Conservation (phyloP, 768 basidiomycete genomes). For the Lactarius evosmus region DNA sequence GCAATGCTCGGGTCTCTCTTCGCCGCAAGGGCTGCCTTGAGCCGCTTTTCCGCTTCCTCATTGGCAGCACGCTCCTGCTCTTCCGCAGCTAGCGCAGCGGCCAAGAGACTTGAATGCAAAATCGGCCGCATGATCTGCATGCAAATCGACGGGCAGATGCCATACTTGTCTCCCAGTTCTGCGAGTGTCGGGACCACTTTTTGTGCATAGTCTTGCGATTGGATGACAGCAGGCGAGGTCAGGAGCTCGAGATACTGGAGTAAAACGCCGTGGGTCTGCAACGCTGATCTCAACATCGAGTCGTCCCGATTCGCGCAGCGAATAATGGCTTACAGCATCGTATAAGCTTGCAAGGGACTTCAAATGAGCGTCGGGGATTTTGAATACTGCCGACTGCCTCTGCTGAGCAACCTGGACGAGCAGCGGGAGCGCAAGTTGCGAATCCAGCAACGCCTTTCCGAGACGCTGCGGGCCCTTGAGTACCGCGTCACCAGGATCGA, state of each 20-base stretch:
- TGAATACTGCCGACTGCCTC: conserved; percentile 79
- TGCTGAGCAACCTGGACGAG: conserved; percentile 92
- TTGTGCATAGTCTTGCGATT: conserved; percentile 68
- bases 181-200: conserved; percentile 70
- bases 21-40: conserved; percentile 75
- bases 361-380: conserved; percentile 67
- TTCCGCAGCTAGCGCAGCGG: conserved; percentile 57
- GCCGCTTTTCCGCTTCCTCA: conserved; percentile 74
- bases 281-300: conserved; percentile 22
- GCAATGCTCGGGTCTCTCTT: conserved; percentile 64
- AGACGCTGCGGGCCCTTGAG: conserved; percentile 67
- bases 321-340: conserved; percentile 66
- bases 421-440: conserved; percentile 77
- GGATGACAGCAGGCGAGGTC: conserved; percentile 63
- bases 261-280: conserved; percentile 84
- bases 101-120: conserved; percentile 59
- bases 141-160: conserved; percentile 79
- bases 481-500: conserved; percentile 61
- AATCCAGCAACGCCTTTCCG: conserved; percentile 62
- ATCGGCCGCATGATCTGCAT: conserved; percentile 94
- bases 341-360: conserved; percentile 86
- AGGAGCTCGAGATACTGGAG: conserved; percentile 91
- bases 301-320: conserved; percentile 18
- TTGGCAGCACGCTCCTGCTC: conserved; percentile 67
- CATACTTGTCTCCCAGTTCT: conserved; percentile 72